Conservation (phyloP, 2,329 filamentous ascomycete genomes). For the Diplodia scrobiculata region DNA sequence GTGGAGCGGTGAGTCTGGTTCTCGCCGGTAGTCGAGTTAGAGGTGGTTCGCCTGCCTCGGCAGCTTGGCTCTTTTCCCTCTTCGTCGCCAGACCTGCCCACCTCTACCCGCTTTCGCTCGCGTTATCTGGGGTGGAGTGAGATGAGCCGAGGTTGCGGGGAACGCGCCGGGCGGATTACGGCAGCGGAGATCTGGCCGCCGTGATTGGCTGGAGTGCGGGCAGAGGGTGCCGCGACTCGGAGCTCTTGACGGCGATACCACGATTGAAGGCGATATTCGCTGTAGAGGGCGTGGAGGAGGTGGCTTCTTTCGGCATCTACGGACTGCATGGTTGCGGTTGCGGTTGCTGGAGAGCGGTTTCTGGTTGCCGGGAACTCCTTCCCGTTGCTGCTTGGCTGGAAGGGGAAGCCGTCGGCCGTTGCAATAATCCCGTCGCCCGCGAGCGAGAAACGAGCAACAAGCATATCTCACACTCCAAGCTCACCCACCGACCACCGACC, state of each 20-base stretch:
- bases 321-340: not conserved
- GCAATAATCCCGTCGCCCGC: slow-evolving; percentile 3
- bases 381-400: not conserved
- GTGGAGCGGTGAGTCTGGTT: not conserved
- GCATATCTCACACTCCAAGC: not conserved
- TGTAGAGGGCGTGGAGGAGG: not conserved
- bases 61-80: slow-evolving; percentile 5
- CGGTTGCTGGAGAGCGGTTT: not conserved
- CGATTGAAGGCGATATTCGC: not conserved
- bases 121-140: slow-evolving; percentile 6
- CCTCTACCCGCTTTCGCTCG: not conserved
- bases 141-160: slow-evolving; percentile 23
- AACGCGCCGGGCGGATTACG: slow-evolving; percentile 3
- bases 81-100: not conserved
- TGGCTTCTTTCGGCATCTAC: not conserved
- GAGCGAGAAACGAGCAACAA: not conserved
- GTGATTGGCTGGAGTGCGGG: not conserved
- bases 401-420: not conserved
- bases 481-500: not conserved
- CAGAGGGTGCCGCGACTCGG: not conserved
- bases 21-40: not conserved
- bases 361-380: slow-evolving; percentile 14
- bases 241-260: not conserved
- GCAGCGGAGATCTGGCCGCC: slow-evolving; percentile 12
- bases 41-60: slow-evolving; percentile 3